Evolutionary conservation across 352 stramenopile genomes (phyloP), one percentile per base, ranked within the genome.

Genomic region (Pythium aphanidermatum): DNA sequence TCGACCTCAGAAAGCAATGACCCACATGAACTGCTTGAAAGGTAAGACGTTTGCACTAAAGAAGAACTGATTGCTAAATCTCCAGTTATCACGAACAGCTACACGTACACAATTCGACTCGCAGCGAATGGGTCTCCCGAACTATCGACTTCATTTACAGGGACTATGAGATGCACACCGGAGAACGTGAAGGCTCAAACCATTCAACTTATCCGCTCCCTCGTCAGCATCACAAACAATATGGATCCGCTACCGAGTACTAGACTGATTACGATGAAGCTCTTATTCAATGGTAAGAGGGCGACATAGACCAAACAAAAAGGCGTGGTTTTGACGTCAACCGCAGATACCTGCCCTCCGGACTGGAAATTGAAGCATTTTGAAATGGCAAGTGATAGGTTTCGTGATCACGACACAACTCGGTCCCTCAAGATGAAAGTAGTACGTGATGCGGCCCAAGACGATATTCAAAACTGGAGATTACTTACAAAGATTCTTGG

Each of bases 211-310:
- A 70, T 74, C 37, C 60, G 65, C 16, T 69, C 62, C 17, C 61
- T 74, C 43, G 58, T 74, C 3, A 70, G 58, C 39, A 70, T 71
- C 45, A 66, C 58, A 9, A 74, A 70, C 44, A 65, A 60, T 21
- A 39, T 74, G 0, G 58, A 71, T 24, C 59, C 65, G 8, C 42
- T 74, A 11, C 65, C 65, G 23, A 32, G 29, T 11, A 68, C 60
- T 37, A 60, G 65, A 0, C 37, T 70, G 17, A 55, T 74, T 38
- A 74, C 65, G 12, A 74, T 74, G 56, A 74, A 71, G 38, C 20
- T 74, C 2, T 40, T 39, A 19, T 71, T 68, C 50, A 70, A 74
- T 24, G 44, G 65, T 74, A 59, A 20, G 33, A 46, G 19, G 11
- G n/a, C 31, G 28, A 14, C 21, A 10, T 28, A 35, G 42, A 2